Evolutionary conservation across 2,329 filamentous ascomycete species (phyloP).

Genomic region (Apiospora koreana): DNA sequence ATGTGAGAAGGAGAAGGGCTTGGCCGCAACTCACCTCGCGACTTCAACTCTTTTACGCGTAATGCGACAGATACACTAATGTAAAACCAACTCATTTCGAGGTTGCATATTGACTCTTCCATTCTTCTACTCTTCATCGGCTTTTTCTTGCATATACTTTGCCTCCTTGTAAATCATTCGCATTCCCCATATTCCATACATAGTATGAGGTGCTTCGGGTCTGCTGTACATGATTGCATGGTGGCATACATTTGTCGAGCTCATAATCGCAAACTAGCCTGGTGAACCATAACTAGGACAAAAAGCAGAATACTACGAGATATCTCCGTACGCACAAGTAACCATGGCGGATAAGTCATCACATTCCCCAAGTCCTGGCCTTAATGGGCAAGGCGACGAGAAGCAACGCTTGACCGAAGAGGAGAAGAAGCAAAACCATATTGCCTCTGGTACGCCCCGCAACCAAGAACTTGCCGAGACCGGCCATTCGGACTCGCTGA

Average conservation of each 20-base stretch:
- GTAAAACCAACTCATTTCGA: not conserved
- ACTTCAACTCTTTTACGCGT: not conserved
- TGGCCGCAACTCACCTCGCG: not conserved
- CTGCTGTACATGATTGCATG: not conserved
- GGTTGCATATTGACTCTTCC: too few species aligned
- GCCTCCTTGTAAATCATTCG: too few species aligned
- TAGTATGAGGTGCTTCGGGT: not conserved
- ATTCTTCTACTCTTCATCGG: not conserved
- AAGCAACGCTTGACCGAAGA: slow-evolving; percentile 54
- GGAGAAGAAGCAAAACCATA: slow-evolving; percentile 58
- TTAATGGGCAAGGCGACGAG: slow-evolving; percentile 35
- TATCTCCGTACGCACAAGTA: too few species aligned
- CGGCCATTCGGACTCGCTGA: not conserved
- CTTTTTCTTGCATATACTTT: not conserved
- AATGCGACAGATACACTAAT: not conserved
- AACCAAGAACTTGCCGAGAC: not conserved
- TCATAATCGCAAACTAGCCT: not conserved
- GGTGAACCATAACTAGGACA: not conserved
- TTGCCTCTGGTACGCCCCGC: slow-evolving; percentile 49
- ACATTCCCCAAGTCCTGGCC: slow-evolving; percentile 22
- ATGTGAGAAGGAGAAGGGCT: not conserved
- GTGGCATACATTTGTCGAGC: not conserved
- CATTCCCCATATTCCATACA: not conserved
- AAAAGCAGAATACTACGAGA: not conserved
- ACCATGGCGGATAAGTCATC: slow-evolving; percentile 27